A percentile compares a stretch with the other conserved stretches of the same genome.
These are phyloP conservation scores for Chalciporus pseudorubinellus DNA, from an alignment of 768 basidiomycete genomes.

Conservation along the genomic window DNA sequence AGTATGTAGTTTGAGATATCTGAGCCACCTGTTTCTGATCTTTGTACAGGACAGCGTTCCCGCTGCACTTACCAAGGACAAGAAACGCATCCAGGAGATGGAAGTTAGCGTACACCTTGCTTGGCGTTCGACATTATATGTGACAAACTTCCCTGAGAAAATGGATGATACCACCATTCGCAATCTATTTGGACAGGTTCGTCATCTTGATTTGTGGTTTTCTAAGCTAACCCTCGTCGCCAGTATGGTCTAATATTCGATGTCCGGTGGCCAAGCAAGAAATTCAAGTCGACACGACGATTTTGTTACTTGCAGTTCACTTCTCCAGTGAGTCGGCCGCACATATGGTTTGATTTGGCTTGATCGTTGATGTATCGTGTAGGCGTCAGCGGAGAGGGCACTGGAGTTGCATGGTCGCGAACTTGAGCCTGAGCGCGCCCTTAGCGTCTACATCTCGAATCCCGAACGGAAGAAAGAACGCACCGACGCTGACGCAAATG, in stretches of 20 bases:
- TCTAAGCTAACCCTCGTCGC: slow-evolving; percentile 1
- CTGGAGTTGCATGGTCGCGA: slow-evolving; percentile 79
- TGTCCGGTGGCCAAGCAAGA: slow-evolving; percentile 97
- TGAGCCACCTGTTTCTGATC: background rate
- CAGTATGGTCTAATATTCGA: slow-evolving; percentile 92
- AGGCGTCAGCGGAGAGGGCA: slow-evolving; percentile 71
- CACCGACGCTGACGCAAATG: slow-evolving; percentile 83
- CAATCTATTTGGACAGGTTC: slow-evolving; percentile 73
- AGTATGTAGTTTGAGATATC: slow-evolving; percentile 21
- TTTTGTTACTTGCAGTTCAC: slow-evolving; percentile 96
- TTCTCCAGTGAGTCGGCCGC: slow-evolving; percentile 58
- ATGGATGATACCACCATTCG: slow-evolving; percentile 77
- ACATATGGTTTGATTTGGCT: background rate
- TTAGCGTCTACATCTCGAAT: slow-evolving; percentile 86
- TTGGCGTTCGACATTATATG: slow-evolving; percentile 92
- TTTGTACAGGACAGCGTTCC: slow-evolving; percentile 69
- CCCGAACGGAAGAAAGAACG: slow-evolving; percentile 86
- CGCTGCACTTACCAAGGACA: slow-evolving; percentile 89
- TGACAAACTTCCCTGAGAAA: slow-evolving; percentile 91
- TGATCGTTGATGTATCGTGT: background rate
- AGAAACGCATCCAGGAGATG: slow-evolving; percentile 73
- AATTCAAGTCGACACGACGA: slow-evolving; percentile 85
- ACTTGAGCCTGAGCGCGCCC: slow-evolving; percentile 59
- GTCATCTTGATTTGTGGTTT: slow-evolving; percentile 10
- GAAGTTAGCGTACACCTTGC: slow-evolving; percentile 87